Percentiles rank a stretch among this genome's conserved stretches.
phyloP scores from a whole-genome alignment of 108 stramenopile species.

The Bacterosira constricta region DNA sequence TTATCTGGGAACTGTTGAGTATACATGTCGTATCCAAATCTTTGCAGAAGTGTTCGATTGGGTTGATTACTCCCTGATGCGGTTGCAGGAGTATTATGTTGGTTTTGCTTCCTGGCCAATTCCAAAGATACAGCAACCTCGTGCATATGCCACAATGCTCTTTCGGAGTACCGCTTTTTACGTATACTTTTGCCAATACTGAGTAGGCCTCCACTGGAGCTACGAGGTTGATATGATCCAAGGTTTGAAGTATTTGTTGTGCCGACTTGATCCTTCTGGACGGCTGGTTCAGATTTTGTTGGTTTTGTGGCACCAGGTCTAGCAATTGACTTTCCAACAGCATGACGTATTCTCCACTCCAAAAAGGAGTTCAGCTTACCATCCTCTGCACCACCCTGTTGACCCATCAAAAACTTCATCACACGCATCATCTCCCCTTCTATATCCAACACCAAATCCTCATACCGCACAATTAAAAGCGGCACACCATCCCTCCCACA shows the following conservation, averaged over 20 bases:
- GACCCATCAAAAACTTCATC: conserved; percentile 47
- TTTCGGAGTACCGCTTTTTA: conserved; percentile 56
- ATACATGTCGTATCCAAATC: conserved; percentile 72
- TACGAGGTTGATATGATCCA: conserved; percentile 64
- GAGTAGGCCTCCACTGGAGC: conserved; percentile 26
- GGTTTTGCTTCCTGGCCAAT: conserved; percentile 9
- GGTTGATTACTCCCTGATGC: conserved; percentile 1
- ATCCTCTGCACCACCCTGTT: conserved; percentile 8
- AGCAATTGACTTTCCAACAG: conserved; percentile 27
- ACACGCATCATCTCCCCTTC: conserved; percentile 54
- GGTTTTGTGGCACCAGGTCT: not conserved
- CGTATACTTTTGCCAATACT: conserved; percentile 61
- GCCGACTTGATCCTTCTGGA: not conserved
- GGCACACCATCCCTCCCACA: conserved; percentile 39
- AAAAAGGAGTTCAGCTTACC: conserved; percentile 29
- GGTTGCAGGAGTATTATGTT: not conserved
- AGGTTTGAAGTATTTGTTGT: conserved; percentile 30
- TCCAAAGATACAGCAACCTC: conserved; percentile 41
- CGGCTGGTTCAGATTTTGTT: not conserved
- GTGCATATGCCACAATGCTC: conserved; percentile 56
- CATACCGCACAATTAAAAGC: conserved; percentile 70
- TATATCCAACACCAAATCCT: conserved; percentile 71
- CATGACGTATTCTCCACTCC: conserved; percentile 48
- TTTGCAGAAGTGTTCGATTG: conserved; percentile 41
- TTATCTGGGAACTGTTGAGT: conserved; percentile 68